Percentiles rank a stretch among this genome's conserved stretches.
Conservation (phyloP, 495 filamentous ascomycete species). For the Corynascus novoguineensis region DNA sequence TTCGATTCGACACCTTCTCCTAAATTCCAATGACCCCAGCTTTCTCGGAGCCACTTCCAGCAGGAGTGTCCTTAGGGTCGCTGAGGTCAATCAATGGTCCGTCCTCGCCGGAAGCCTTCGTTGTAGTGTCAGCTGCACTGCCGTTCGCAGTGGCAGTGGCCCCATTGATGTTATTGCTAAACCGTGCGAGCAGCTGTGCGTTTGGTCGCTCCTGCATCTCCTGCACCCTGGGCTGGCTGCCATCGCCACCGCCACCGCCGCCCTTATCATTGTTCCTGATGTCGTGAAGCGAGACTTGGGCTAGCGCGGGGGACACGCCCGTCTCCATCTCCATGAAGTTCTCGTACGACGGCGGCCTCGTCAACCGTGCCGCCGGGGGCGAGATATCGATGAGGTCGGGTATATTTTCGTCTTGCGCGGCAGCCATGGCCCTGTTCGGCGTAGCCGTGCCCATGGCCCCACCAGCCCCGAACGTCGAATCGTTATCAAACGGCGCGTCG, state of each 20-base stretch:
- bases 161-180: background rate
- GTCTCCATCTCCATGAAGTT: slow-evolving; percentile 9
- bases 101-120: background rate
- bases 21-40: background rate
- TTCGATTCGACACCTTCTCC: background rate
- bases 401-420: background rate
- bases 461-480: background rate
- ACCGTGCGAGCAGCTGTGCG: slow-evolving; percentile 6
- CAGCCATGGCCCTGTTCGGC: background rate
- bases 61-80: background rate
- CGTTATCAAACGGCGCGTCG: slow-evolving; percentile 16
- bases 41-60: background rate
- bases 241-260: too few species aligned
- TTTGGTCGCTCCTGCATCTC: slow-evolving; percentile 39
- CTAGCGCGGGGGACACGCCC: slow-evolving; percentile 3
- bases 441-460: background rate
- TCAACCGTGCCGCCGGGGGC: background rate
- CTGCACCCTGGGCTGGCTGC: slow-evolving; percentile 16
- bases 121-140: background rate
- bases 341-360: background rate
- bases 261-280: too few species aligned
- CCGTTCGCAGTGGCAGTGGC: background rate
- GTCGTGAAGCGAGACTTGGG: slow-evolving; percentile 18
- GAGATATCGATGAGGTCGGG: slow-evolving; percentile 2
- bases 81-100: background rate